Evolutionary conservation across 1,284 basidiomycete genomes (phyloP).

Genomic region (Phylloboletellus chloephorus): DNA sequence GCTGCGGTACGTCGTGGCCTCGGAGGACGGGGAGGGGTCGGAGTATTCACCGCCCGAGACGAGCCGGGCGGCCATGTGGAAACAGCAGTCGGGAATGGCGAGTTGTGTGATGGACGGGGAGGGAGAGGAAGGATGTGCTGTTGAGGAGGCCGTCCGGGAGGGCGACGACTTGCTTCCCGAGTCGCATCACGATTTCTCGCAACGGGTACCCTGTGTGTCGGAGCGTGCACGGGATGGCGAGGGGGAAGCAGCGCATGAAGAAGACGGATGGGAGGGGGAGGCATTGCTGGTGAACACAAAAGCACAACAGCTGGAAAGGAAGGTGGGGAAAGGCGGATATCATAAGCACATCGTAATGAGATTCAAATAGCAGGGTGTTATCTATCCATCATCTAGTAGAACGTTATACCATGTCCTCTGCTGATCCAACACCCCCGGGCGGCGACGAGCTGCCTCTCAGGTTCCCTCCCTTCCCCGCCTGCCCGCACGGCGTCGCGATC

Average conservation of each 20-base stretch:
- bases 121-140: conserved; percentile 11
- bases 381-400: conserved; percentile 2
- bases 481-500: conserved; percentile 37
- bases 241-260: neutral
- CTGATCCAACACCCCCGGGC: no score
- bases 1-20: conserved; percentile 15
- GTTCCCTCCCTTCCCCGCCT: conserved; percentile 45
- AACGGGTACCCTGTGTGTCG: neutral
- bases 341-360: conserved; percentile 8
- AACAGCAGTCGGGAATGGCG: conserved; percentile 10
- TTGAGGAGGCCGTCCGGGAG: conserved; percentile 13
- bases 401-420: no score
- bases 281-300: conserved; percentile 1
- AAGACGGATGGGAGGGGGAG: neutral
- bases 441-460: neutral
- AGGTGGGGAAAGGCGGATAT: conserved; percentile 14
- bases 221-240: neutral
- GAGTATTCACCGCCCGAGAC: conserved; percentile 31
- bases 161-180: neutral
- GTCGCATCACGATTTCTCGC: conserved; percentile 15
- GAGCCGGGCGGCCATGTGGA: conserved; percentile 29
- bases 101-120: neutral
- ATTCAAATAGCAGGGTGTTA: conserved; percentile 11
- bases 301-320: conserved; percentile 16
- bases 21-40: conserved; percentile 16